Percentiles rank a stretch among this genome's conserved stretches.
These are phyloP conservation scores for Xylaria sp. DNA, from an alignment of 2,329 filamentous ascomycete species.

Conservation along the genomic window DNA sequence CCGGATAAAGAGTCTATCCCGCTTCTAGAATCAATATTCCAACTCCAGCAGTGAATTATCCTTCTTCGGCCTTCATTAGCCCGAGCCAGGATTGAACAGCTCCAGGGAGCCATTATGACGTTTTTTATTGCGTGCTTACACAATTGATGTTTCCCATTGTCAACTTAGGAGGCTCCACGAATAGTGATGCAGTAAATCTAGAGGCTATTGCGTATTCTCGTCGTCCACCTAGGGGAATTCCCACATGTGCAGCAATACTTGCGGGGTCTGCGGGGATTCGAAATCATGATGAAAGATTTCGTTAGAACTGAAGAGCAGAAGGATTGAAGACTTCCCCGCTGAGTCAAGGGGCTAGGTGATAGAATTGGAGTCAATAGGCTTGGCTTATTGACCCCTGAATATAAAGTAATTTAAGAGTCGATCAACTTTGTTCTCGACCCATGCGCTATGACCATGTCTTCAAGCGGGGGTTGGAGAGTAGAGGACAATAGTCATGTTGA, in stretches of 20 bases:
- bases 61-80: slow-evolving; percentile 26
- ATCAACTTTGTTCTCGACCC: neutral
- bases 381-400: neutral
- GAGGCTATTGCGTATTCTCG: neutral
- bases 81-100: slow-evolving; percentile 16
- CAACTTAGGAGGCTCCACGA: slow-evolving; percentile 23
- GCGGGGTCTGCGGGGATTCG: slow-evolving; percentile 15
- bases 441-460: neutral
- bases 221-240: neutral
- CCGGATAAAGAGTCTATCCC: slow-evolving; percentile 5
- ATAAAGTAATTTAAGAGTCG: neutral
- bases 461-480: neutral
- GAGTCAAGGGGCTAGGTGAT: slow-evolving; percentile 3
- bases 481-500: neutral
- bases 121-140: slow-evolving; percentile 19
- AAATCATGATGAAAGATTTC: slow-evolving; percentile 18
- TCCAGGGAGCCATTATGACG: slow-evolving; percentile 3
- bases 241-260: neutral
- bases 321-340: slow-evolving; percentile 20
- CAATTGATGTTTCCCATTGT: slow-evolving; percentile 6
- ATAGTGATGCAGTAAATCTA: slow-evolving; percentile 11
- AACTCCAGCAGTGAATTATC: slow-evolving; percentile 13
- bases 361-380: neutral
- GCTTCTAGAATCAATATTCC: neutral
- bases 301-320: slow-evolving; percentile 5